Evolutionary conservation across 2,329 filamentous ascomycete species (phyloP).

Genomic region (Fonsecaea multimorphosa): DNA sequence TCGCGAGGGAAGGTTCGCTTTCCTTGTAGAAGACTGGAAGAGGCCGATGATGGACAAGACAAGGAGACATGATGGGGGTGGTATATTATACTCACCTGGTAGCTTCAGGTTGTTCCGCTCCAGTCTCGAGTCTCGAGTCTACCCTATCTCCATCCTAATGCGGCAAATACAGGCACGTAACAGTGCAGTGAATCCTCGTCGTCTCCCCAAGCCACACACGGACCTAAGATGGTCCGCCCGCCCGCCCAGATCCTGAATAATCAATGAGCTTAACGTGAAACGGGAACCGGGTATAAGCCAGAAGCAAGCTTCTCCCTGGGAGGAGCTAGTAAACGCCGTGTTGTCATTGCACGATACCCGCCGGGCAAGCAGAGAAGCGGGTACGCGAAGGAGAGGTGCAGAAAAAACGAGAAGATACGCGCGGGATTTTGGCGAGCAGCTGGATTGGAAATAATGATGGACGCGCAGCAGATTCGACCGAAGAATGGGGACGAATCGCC

Average conservation of each 20-base stretch:
- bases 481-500: conserved; percentile 17
- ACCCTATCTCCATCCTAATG: neutral
- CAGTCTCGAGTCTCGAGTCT: too few species aligned
- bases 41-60: conserved; percentile 3
- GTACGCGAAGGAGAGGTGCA: neutral
- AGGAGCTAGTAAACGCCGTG: neutral
- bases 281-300: conserved; percentile 15
- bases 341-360: neutral
- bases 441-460: neutral
- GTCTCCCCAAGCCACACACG: conserved; percentile 2
- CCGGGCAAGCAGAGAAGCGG: neutral
- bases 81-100: conserved; percentile 15
- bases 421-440: conserved; percentile 4
- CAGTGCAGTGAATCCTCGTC: neutral
- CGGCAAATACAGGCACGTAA: neutral
- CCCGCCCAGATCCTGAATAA: conserved; percentile 20
- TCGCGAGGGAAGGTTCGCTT: neutral
- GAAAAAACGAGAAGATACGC: neutral
- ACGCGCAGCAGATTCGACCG: conserved; percentile 15
- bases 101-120: too few species aligned
- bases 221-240: conserved; percentile 30
- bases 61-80: conserved; percentile 4
- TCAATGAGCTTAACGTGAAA: conserved; percentile 2
- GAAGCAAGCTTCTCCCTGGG: neutral
- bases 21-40: neutral